Evolutionary conservation across 495 filamentous ascomycete genomes (phyloP).

Genomic region (Lindgomyces ingoldianus): DNA sequence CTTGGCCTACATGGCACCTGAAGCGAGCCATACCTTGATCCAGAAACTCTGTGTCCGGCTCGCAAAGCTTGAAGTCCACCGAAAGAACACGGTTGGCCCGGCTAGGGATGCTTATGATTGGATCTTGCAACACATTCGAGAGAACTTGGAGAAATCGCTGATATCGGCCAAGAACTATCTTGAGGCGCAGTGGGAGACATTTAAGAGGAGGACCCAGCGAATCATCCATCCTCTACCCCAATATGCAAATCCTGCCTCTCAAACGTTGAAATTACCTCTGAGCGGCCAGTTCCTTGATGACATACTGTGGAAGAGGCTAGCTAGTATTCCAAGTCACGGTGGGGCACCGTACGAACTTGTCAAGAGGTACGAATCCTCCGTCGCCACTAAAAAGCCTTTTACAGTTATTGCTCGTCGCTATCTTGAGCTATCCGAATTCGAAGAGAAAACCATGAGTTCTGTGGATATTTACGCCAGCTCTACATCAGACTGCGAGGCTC

Average conservation of each 20-base stretch:
- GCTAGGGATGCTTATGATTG: conserved; percentile 13
- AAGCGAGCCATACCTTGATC: conserved; percentile 47
- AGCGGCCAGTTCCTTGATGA: conserved; percentile 49
- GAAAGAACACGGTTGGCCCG: background rate
- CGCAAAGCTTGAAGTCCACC: conserved; percentile 58
- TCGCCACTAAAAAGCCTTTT: background rate
- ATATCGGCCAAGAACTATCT: background rate
- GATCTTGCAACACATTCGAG: background rate
- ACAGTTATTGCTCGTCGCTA: conserved; percentile 1
- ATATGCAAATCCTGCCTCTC: conserved; percentile 38
- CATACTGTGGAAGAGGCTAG: conserved; percentile 19
- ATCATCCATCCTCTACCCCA: conserved; percentile 47
- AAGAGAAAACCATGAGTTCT: background rate
- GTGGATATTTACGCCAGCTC: background rate
- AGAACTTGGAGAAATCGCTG: conserved; percentile 2
- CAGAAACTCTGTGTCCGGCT: conserved; percentile 63
- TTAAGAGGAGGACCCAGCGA: background rate
- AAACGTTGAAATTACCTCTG: conserved; percentile 49
- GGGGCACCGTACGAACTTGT: background rate
- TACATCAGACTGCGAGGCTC: background rate
- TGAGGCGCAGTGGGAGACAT: background rate
- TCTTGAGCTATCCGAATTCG: background rate
- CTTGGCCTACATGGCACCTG: conserved; percentile 36
- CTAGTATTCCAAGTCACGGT: background rate
- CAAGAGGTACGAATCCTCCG: background rate